Base-by-base conservation (phyloP, 768 basidiomycete species). In the Omphalotus guepiniiformis region DNA sequence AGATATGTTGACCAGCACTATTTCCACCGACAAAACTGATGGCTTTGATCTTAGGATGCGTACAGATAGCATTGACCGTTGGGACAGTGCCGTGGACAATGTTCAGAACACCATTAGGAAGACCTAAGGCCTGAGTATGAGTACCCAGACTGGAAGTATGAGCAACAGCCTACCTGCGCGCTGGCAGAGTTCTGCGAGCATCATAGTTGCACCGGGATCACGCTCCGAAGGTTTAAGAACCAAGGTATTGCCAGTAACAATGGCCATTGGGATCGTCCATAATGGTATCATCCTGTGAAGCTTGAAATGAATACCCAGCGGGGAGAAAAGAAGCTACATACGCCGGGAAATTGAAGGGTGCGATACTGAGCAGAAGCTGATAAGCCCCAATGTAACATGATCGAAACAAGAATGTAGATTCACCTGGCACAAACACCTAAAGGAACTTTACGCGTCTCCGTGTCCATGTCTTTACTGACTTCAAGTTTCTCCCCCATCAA, bases 401-500 rank as follows among this genome's bases (percentile, higher is more conserved):
- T 11, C 6, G 21, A 28, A 16, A 25, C 21, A 23, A 46, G n/a
- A 19, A 25, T 12, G 13, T 8, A 5, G 30, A 18, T 38, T 19
- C 26, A 75, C 76, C 78, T 76, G 36, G 85, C 92, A 52, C 85
- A 88, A 26, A 98, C 93, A 45, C 94, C 94, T 4, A 97, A 71
- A 2, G 94, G 91, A 11, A 91, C 66, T 55, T 82, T 80, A 39
- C 93, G 79, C 13, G 86, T 83, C 51, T 89, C 82, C 1, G 94
- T 96, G 61, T 97, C 94, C 94, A 97, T 97, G 62, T 96, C 93
- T 64, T 83, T 92, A 67, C 87, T 88, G 13, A 97, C 88, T 88
- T 54, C 19, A 26, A 27, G 19, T 32, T 34, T 18, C 7, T 53
- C 36, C 21, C 32, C 28, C 25, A 37, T 53, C 16, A 97, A 68